These are phyloP conservation scores for Zoysia japonica DNA, from an alignment of 176 grass and related monocot genomes.

Conservation along the genomic window DNA sequence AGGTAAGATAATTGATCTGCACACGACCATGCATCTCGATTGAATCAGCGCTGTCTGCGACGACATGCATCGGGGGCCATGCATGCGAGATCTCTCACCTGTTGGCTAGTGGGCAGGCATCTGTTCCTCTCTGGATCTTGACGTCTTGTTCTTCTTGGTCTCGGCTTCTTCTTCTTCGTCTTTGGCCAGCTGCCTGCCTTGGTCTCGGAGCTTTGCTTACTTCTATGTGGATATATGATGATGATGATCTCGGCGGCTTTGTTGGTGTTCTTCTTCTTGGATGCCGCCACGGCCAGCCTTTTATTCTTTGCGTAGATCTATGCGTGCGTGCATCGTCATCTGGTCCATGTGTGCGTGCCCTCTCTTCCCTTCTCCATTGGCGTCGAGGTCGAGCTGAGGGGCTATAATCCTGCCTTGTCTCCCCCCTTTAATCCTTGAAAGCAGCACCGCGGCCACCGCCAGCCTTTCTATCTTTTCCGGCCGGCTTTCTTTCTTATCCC, in stretches of 20 bases:
- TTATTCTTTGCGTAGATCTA: constrained; percentile 62
- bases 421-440: constrained; percentile 90
- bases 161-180: neutral
- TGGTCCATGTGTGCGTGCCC: constrained; percentile 43
- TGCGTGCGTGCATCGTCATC: constrained; percentile 32
- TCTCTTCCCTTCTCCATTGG: constrained; percentile 59
- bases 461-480: constrained; percentile 43
- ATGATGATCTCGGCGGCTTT: constrained; percentile 26
- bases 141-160: constrained; percentile 26
- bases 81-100: constrained; percentile 39
- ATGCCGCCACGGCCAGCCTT: constrained; percentile 50
- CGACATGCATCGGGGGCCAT: constrained; percentile 13
- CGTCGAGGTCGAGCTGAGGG: constrained; percentile 45
- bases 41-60: neutral
- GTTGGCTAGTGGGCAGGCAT: constrained; percentile 1
- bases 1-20: constrained; percentile 48
- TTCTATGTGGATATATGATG: neutral
- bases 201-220: constrained; percentile 31
- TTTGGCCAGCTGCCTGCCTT: constrained; percentile 23
- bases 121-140: constrained; percentile 41
- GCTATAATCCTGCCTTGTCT: constrained; percentile 70
- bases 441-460: constrained; percentile 59
- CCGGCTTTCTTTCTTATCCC: constrained; percentile 56
- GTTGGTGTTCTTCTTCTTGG: constrained; percentile 34
- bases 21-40: constrained; percentile 3